Conservation (phyloP, 1,284 basidiomycete species). For the Trametes hirsuta region DNA sequence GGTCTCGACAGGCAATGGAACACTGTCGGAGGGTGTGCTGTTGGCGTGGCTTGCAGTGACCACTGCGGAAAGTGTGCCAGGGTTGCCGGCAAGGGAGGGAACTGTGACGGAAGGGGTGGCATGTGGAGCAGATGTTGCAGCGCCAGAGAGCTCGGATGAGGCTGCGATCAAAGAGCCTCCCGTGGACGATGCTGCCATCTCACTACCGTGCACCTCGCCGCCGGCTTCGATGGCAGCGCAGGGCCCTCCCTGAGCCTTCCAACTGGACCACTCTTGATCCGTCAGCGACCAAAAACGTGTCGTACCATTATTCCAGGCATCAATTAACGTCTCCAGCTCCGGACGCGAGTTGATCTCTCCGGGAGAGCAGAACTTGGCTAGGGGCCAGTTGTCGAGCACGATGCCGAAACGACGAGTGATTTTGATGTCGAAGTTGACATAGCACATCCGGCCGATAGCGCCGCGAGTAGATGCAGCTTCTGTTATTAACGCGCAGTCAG, state of each 20-base stretch:
- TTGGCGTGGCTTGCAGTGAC: too few relatives aligned
- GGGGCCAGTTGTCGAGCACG: conserved; percentile 31
- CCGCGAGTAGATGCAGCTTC: conserved; percentile 10
- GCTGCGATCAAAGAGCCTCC: too few relatives aligned
- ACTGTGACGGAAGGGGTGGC: background rate
- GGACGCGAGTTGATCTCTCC: conserved; percentile 20
- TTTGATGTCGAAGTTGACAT: conserved; percentile 27
- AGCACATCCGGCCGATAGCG: conserved; percentile 22
- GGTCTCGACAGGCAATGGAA: too few relatives aligned
- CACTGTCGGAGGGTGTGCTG: too few relatives aligned
- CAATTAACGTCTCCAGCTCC: conserved; percentile 24
- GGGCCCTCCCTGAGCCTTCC: background rate
- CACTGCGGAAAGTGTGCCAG: too few relatives aligned
- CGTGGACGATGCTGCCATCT: too few relatives aligned
- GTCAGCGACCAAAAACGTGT: conserved; percentile 19
- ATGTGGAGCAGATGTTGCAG: background rate
- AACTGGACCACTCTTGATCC: conserved; percentile 10
- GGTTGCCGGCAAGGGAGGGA: background rate
- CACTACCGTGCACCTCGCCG: background rate
- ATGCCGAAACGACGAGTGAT: conserved; percentile 29
- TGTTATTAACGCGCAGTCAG: background rate
- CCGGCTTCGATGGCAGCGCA: background rate
- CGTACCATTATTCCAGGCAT: conserved; percentile 13
- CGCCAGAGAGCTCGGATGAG: too few relatives aligned
- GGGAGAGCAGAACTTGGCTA: conserved; percentile 26